Conservation (phyloP, 2,329 filamentous ascomycete genomes). For the Microsporum ferrugineum region DNA sequence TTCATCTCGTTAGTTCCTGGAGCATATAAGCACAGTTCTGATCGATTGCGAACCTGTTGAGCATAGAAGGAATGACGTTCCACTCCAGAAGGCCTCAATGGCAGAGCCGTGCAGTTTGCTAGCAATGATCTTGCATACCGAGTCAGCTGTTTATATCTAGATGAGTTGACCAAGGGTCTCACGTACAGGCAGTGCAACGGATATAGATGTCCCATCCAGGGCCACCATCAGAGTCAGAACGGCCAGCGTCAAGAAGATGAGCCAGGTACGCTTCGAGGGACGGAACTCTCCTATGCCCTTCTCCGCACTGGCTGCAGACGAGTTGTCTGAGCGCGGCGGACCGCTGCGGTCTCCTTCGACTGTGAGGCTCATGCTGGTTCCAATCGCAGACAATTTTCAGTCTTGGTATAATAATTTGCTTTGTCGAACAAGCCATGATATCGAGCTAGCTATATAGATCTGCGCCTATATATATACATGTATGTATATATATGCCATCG, state of each 20-base stretch:
- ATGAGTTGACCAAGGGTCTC: neutral
- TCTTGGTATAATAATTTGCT: no score
- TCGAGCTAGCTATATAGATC: neutral
- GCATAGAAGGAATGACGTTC: slow-evolving; percentile 55
- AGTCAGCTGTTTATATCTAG: neutral
- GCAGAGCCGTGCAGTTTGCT: slow-evolving; percentile 41
- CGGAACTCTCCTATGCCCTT: neutral
- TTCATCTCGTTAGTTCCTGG: slow-evolving; percentile 10
- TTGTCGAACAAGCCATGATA: neutral
- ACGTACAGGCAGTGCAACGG: slow-evolving; percentile 45
- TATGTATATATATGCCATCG: neutral
- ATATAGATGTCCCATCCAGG: slow-evolving; percentile 54
- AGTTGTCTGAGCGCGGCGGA: neutral
- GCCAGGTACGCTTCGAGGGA: slow-evolving; percentile 26
- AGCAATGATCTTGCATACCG: slow-evolving; percentile 35
- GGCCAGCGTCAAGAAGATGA: slow-evolving; percentile 43
- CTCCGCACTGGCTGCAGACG: neutral
- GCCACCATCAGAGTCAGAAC: slow-evolving; percentile 51
- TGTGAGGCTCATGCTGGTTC: neutral
- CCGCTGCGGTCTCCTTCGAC: neutral
- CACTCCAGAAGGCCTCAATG: slow-evolving; percentile 59
- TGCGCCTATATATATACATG: neutral
- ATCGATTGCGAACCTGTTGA: slow-evolving; percentile 35
- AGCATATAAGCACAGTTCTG: neutral
- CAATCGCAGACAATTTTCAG: no score